These are phyloP conservation scores for Kregervanrija pseudodelftensis DNA, from an alignment of 805 yeast species.

Conservation along the genomic window DNA sequence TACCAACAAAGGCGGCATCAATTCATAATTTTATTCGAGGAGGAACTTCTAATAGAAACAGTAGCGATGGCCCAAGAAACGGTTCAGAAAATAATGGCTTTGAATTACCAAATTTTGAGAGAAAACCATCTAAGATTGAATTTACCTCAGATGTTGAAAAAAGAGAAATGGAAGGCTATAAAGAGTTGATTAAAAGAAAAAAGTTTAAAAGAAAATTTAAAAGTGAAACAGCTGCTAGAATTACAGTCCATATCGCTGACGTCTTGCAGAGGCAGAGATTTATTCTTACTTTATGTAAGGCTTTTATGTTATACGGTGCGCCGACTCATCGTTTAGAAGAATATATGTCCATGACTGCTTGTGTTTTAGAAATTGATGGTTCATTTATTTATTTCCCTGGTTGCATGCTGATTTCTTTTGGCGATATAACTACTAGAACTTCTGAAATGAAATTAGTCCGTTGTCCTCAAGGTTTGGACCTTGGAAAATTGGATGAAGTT, in stretches of 20 bases:
- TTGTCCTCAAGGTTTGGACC: constrained; percentile 81
- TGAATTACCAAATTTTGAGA: constrained; percentile 9
- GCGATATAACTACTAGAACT: constrained; percentile 90
- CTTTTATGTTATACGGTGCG: constrained; percentile 90
- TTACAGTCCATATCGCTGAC: constrained; percentile 90
- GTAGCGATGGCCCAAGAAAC: constrained; percentile 1
- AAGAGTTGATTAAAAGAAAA: constrained; percentile 17
- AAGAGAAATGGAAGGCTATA: constrained; percentile 2
- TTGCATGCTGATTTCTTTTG: constrained; percentile 89
- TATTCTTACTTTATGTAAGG: constrained; percentile 76
- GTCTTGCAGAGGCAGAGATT: constrained; percentile 82
- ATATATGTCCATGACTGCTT: constrained; percentile 84
- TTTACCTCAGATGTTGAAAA: constrained; percentile 3
- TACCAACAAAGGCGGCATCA: constrained; percentile 2
- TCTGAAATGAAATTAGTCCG: constrained; percentile 88
- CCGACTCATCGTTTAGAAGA: constrained; percentile 95
- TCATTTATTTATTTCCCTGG: constrained; percentile 92
- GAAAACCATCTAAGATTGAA: constrained; percentile 1
- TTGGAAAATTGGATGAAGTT: constrained; percentile 72
- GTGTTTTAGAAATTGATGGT: constrained; percentile 89
- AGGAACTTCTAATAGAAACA: constrained; percentile 1
- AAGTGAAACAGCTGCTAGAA: constrained; percentile 51
- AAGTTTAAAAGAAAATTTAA: constrained; percentile 24
- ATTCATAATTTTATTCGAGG: constrained; percentile 3
- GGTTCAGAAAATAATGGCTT: background rate